A percentile compares a stretch with the other conserved stretches of the same genome.
Conservation (phyloP, 2,329 filamentous ascomycete species). For the Paraphaeosphaeria minitans region DNA sequence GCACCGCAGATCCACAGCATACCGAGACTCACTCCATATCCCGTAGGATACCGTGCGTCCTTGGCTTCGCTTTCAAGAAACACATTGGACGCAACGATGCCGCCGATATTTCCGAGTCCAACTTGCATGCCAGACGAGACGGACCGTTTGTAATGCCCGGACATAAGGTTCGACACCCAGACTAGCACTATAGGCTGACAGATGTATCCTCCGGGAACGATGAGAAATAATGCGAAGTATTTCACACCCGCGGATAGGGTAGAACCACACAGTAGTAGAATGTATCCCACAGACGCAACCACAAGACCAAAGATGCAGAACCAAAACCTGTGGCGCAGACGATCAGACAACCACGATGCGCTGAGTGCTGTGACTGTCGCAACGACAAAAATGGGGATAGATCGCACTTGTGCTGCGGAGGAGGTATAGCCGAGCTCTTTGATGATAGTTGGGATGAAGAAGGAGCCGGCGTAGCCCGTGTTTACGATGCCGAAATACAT, state of each 20-base stretch:
- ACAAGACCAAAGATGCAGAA: conserved; percentile 58
- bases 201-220: conserved; percentile 60
- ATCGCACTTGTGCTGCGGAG: conserved; percentile 43
- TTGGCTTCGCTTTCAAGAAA: conserved; percentile 51
- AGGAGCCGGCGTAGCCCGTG: conserved; percentile 52
- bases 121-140: conserved; percentile 57
- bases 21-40: conserved; percentile 56
- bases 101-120: conserved; percentile 55
- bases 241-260: conserved; percentile 52
- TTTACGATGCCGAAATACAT: conserved; percentile 46
- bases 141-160: conserved; percentile 62
- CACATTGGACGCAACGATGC: conserved; percentile 58
- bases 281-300: conserved; percentile 60
- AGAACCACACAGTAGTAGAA: conserved; percentile 57
- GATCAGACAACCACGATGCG: conserved; percentile 55
- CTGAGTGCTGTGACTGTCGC: conserved; percentile 43
- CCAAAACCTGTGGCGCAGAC: conserved; percentile 57
- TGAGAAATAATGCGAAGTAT: conserved; percentile 62
- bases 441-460: conserved; percentile 51
- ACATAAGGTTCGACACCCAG: conserved; percentile 64
- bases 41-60: conserved; percentile 53
- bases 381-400: conserved; percentile 48
- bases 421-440: conserved; percentile 47
- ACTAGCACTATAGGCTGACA: conserved; percentile 60
- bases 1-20: conserved; percentile 56